Percentiles rank a stretch among this genome's conserved stretches.
phyloP scores from a whole-genome alignment of 2,329 filamentous ascomycete species.

The Aciculosporium take region DNA sequence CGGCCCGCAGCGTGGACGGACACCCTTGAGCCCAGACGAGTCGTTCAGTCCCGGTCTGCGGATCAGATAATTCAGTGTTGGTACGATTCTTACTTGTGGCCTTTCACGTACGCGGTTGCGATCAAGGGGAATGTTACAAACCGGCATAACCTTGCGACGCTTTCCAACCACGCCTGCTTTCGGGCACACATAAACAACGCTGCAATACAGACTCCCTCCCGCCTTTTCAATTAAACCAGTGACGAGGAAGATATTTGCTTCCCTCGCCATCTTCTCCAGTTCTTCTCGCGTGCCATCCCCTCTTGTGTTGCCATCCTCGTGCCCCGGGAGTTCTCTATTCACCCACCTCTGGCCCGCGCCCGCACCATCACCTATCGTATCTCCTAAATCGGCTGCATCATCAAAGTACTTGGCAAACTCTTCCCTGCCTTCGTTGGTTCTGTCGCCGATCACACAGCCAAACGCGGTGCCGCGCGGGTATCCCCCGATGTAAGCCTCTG shows the following conservation, averaged over 20 bases:
- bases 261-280: slow-evolving; percentile 59
- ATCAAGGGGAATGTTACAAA: slow-evolving; percentile 24
- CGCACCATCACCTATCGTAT: slow-evolving; percentile 46
- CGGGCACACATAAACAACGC: slow-evolving; percentile 70
- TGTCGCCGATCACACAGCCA: slow-evolving; percentile 57
- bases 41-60: slow-evolving; percentile 60
- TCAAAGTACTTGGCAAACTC: slow-evolving; percentile 74
- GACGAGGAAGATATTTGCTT: slow-evolving; percentile 71
- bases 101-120: not conserved
- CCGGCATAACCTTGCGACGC: slow-evolving; percentile 82
- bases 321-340: slow-evolving; percentile 34
- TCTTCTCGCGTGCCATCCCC: slow-evolving; percentile 58
- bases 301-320: slow-evolving; percentile 24
- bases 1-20: slow-evolving; percentile 61
- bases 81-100: not conserved
- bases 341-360: slow-evolving; percentile 65
- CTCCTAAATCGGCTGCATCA: slow-evolving; percentile 67
- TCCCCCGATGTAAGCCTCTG: slow-evolving; percentile 82
- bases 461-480: slow-evolving; percentile 76
- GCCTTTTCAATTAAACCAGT: slow-evolving; percentile 66
- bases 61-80: not conserved
- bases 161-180: slow-evolving; percentile 62
- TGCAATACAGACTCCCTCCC: slow-evolving; percentile 74
- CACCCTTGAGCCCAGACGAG: slow-evolving; percentile 82
- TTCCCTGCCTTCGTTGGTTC: slow-evolving; percentile 56